Evolutionary conservation across 495 filamentous ascomycete genomes (phyloP).

Genomic region (Aspergillus conjunctus): DNA sequence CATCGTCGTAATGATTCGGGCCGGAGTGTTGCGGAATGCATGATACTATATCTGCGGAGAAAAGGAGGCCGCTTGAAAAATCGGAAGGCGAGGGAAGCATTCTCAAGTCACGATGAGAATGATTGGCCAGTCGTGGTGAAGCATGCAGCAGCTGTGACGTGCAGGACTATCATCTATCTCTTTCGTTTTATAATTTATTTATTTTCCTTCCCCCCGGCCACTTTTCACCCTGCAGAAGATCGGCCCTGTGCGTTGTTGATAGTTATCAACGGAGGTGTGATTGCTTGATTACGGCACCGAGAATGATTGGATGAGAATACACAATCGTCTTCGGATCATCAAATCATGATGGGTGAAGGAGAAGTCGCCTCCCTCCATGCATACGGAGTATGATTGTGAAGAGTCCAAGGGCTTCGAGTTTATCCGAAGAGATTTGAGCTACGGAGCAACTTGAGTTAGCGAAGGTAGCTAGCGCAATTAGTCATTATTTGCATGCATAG

Average conservation of each 20-base stretch:
- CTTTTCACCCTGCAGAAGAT: constrained; percentile 22
- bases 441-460: too few relatives aligned
- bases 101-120: constrained; percentile 12
- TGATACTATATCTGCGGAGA: background rate
- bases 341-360: background rate
- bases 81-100: background rate
- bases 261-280: constrained; percentile 6
- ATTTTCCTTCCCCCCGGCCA: constrained; percentile 16
- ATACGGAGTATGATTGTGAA: background rate
- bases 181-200: too few relatives aligned
- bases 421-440: background rate
- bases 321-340: background rate
- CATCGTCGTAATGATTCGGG: constrained; percentile 2
- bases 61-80: background rate
- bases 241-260: constrained; percentile 5
- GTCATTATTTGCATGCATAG: too few relatives aligned
- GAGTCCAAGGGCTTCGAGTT: background rate
- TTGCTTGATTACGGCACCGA: constrained; percentile 16
- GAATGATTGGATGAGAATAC: constrained; percentile 4
- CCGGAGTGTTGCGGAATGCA: background rate
- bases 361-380: background rate
- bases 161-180: constrained; percentile 21
- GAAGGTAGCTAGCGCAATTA: too few relatives aligned
- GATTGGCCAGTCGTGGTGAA: constrained; percentile 21
- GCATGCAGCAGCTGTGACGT: constrained; percentile 16